Conservation (phyloP, 2,329 filamentous ascomycete genomes). For the Alternaria consortialis region DNA sequence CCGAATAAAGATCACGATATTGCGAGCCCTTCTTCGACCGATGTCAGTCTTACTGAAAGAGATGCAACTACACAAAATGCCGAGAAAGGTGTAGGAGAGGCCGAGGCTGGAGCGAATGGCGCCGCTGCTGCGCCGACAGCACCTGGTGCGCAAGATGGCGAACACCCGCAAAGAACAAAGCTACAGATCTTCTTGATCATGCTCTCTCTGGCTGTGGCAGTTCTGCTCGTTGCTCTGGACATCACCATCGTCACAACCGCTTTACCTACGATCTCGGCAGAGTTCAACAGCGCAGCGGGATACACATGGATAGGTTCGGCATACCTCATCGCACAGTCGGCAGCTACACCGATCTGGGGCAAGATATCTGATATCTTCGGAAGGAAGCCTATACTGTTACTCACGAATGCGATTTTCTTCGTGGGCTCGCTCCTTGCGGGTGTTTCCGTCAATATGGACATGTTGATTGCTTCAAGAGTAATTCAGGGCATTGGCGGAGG, state of each 20-base stretch:
- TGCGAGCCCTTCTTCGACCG: slow-evolving; percentile 27
- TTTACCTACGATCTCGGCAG: slow-evolving; percentile 66
- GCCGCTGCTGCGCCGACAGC: slow-evolving; percentile 21
- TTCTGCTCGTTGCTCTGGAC: slow-evolving; percentile 68
- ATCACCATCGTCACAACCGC: slow-evolving; percentile 71
- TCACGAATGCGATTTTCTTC: slow-evolving; percentile 69
- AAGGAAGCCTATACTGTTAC: slow-evolving; percentile 68
- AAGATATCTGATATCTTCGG: slow-evolving; percentile 74
- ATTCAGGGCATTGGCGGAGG: slow-evolving; percentile 72
- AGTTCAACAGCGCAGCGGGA: slow-evolving; percentile 60
- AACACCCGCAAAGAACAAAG: slow-evolving; percentile 46
- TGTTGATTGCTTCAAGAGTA: slow-evolving; percentile 69
- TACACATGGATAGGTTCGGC: slow-evolving; percentile 65
- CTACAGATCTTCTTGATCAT: slow-evolving; percentile 60
- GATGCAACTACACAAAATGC: slow-evolving; percentile 11
- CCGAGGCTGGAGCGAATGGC: slow-evolving; percentile 12
- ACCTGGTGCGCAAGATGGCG: slow-evolving; percentile 30
- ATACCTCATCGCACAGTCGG: slow-evolving; percentile 60
- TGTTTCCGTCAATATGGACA: slow-evolving; percentile 65
- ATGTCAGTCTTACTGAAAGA: slow-evolving; percentile 21
- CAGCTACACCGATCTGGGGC: slow-evolving; percentile 66
- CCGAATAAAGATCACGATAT: slow-evolving; percentile 22
- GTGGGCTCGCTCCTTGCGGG: slow-evolving; percentile 69
- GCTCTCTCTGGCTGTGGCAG: slow-evolving; percentile 61
- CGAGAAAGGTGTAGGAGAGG: slow-evolving; percentile 7